Base-by-base conservation (phyloP, 2,329 filamentous ascomycete species). In the Nannizzia gypsea region DNA sequence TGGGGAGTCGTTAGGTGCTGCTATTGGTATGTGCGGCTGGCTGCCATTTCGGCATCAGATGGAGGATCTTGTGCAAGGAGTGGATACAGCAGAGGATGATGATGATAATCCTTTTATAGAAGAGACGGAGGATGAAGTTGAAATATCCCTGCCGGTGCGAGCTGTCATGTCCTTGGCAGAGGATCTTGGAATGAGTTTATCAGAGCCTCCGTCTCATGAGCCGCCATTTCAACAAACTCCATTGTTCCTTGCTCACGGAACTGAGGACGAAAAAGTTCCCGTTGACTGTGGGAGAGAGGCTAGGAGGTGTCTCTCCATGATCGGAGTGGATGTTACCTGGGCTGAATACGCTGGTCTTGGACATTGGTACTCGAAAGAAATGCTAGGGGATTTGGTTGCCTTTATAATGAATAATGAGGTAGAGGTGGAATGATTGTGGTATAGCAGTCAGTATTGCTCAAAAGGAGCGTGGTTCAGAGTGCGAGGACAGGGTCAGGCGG, bases 11-110 rank as follows among this genome's bases (percentile, higher is more conserved):
- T 55, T 79, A 1, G 76, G 76, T 0, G 77, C 73, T 0, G 77
- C 75, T 58, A 63, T 80, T 44, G 77, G 78, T 0, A 78, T 80
- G 73, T 76, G 74, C 63, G 77, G 76, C 3, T 80, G 71, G 67
- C 63, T 80, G 1, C 74, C 77, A 0, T 79, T 76, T 62, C 66
- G 6, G 50, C 67, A 26, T 26, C 52, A 52, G 31, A 24, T 64
- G 31, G 50, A 55, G 11, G 9, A 9, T 31, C 6, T 34, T 55
- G 13, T 11, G 3, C 26, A 11, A 3, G 50, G 50, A 31, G 24
- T 55, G 2, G 17, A 24, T 46, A 24, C 13, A n/a, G 11, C 15
- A 5, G 50, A 55, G n/a, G 3, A 4, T 55, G 50, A 26, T n/a
- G 26, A 55, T 3, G 50, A 31, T 34, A 55, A 34, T 17, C 50